Evolutionary conservation across 371 early-diverging fungal species (phyloP), one percentile per base, ranked within the genome.

Genomic region (Rhizomucor miehei): DNA sequence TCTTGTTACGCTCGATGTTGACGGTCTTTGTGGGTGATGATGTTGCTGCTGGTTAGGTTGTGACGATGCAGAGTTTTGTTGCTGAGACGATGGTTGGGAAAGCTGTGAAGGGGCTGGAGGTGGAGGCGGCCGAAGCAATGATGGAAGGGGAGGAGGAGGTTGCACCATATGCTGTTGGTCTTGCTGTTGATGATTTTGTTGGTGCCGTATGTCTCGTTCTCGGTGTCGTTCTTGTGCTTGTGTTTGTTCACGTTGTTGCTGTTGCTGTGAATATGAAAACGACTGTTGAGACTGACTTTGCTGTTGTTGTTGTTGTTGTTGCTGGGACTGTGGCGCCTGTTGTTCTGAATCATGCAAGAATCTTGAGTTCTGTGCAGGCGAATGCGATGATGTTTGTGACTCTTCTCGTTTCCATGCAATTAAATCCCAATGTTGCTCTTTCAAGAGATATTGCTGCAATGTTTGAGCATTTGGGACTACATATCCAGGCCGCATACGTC

Each of bases 401-500:
- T 51, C 40, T 3, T 13, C 39, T 10, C 9, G 2, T 6, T 20
- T 23, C 21, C 17, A 3, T 12, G 51, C 52, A 6, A 73, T 62
- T 13, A 73, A 43, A 48, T 73, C 74, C 67, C 67, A 73, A 44
- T 73, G 74, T 24, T 73, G 65, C 38, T 67, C 61, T 24, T 73
- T 73, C n/a, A 73, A 36, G 24, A 73, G 46, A 44, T 61, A 60
- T 38, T 70, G 70, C 25, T 65, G 60, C 11, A 73, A 40, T 5
- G 57, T 59, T 2, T 60, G 57, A n/a, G 52, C 29, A 19, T 53
- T 52, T 1, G 74, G 74, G 11, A 65, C 54, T 5, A 40, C 46
- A 25, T 73, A 73, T 14, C 59, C 62, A 5, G 74, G 74, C 19
- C 66, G 67, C 45, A 73, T 60, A 5, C 62, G 62, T 46, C 59